A percentile compares a stretch with the other conserved stretches of the same genome.
Conservation (phyloP, 257 asterid genomes). For the Solanum sitiens region DNA sequence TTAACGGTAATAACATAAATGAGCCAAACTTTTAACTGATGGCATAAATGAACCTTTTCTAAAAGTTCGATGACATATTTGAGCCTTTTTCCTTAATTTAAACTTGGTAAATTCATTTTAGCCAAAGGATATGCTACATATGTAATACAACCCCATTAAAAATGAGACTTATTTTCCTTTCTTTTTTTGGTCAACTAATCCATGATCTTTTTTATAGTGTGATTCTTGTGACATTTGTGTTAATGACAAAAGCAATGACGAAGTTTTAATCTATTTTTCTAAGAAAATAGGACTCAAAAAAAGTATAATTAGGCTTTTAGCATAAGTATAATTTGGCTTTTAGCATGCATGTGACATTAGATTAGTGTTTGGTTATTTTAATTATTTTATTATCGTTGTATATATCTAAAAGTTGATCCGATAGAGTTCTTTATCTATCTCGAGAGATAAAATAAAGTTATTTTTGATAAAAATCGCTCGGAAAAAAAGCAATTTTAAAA, state of each 20-base stretch:
- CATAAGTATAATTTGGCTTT: not conserved
- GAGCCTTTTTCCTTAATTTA: too few relatives aligned
- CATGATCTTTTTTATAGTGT: not conserved
- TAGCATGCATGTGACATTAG: not conserved
- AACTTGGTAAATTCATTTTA: too few relatives aligned
- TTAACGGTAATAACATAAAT: too few relatives aligned
- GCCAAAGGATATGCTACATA: too few relatives aligned
- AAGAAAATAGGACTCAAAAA: not conserved
- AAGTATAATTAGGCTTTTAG: not conserved
- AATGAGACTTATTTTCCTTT: too few relatives aligned
- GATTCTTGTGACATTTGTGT: not conserved
- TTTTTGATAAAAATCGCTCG: rapidly evolving
- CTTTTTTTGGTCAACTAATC: not conserved
- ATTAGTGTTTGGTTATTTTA: not conserved
- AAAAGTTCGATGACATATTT: too few relatives aligned
- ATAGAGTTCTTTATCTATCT: not conserved
- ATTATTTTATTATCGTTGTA: not conserved
- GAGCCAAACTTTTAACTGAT: too few relatives aligned
- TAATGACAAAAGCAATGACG: not conserved
- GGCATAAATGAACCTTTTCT: too few relatives aligned
- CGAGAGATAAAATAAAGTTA: too few relatives aligned
- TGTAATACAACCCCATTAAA: too few relatives aligned
- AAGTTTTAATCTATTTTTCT: not conserved
- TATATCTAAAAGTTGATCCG: not conserved
- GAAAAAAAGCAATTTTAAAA: too few relatives aligned